Evolutionary conservation across 1,139 yeast species (phyloP), one percentile per base, ranked within the genome.

Genomic region (Martiniozyma asiatica): DNA sequence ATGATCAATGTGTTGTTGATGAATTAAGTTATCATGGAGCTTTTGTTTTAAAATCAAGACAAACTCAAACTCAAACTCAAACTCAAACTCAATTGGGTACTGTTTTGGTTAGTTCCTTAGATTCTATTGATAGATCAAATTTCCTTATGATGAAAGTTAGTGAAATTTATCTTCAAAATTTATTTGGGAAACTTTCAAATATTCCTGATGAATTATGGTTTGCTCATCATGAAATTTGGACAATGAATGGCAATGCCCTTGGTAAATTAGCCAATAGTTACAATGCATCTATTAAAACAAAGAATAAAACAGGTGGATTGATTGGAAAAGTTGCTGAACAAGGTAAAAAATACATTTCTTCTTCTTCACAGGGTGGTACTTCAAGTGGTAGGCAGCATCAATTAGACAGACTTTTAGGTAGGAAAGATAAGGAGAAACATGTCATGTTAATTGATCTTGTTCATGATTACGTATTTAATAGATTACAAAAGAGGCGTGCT

Each of bases 1-100:
- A 28, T 17, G 32, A 26, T 21, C 14, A 14, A 19, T 6, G 8
- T 6, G n/a, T 13, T 5, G 9, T 29, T 13, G 17, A 18, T 5
- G 29, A 26, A 25, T 15, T 22, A 11, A 23, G 17, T 10, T 7
- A 14, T 24, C 26, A 30, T 31, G 26, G 16, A 5, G 12, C 31
- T 8, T 24, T 22, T 1, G 18, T 20, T 6, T 5, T 20, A 5
- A 20, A 30, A 13, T n/a, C n/a, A n/a, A n/a, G n/a, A n/a, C 18
- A 17, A 17, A 6, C 8, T 17, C 6, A 17, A 6, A 6, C 18
- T 33, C 58, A 62, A 16, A 58, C 62, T 3, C 72, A 61, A 44
- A 60, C 68, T 23, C 81, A 80, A 1, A 73, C 73, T 42, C 92
- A 78, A 48, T 56, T 73, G 24, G 92, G 89, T 10, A 70, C 72